Base-by-base conservation (phyloP, 345 rosid species). In the Dimocarpus longan region DNA sequence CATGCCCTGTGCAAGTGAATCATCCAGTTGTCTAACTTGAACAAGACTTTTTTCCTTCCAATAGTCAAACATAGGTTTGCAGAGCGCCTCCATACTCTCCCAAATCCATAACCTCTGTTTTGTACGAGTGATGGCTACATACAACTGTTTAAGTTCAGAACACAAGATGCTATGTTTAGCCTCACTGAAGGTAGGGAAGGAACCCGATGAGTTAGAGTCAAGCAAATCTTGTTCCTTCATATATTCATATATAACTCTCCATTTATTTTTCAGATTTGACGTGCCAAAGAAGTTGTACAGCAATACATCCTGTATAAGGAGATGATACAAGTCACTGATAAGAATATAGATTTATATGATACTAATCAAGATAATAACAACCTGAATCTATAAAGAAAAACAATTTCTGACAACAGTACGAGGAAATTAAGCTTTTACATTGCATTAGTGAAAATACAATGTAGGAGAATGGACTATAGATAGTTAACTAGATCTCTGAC, bases 51-150 rank as follows among this genome's bases (percentile, higher is more conserved):
- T 76, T 67, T 71, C 71, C 75, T 52, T 83, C 90, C 90, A 87
- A 40, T 73, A 83, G 62, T 85, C 79, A 59, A 87, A 81, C 77
- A 88, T 72, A 6, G 91, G 88, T 76, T 79, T 76, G 0, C 85
- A 82, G 26, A 77, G 59, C 21, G 85, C 91, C 73, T 81, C 78
- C 0, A 37, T 8, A 56, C 82, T 83, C 73, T 90, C 94, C 76
- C 87, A 84, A 28, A 91, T 84, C 91, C 89, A 89, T 59, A 89
- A 77, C 52, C 94, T 82, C 71, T 87, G 91, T 76, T 84, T 75
- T 8, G 92, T 87, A 5, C 88, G 88, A 32, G 94, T 87, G 46
- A 89, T 84, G 2, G 91, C 91, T 21, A 84, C 90, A 76, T 88
- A 86, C n/a, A 88, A 70, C 42, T 84, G 89, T 83, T 88, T 88